These are phyloP conservation scores for Cystoderma amianthinum DNA, from an alignment of 768 basidiomycete genomes.

Conservation along the genomic window DNA sequence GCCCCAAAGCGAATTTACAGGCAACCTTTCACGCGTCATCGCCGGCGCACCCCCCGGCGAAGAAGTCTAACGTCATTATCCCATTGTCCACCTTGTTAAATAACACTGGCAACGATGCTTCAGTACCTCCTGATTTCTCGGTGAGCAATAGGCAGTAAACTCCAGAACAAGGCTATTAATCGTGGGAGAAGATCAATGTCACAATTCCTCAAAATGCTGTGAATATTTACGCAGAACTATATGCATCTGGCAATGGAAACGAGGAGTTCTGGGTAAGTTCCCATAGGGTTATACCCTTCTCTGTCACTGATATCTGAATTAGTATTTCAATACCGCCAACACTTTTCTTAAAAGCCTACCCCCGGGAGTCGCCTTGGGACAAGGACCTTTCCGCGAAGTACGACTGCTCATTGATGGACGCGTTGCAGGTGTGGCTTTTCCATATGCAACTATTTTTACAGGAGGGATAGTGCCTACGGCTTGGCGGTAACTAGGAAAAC, in stretches of 20 bases:
- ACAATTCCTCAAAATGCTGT: slow-evolving; percentile 67
- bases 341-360: slow-evolving; percentile 53
- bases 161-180: too few species aligned
- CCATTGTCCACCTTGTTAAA: slow-evolving; percentile 63
- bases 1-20: slow-evolving; percentile 47
- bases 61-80: slow-evolving; percentile 57
- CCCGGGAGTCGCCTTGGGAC: slow-evolving; percentile 27
- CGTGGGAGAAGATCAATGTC: slow-evolving; percentile 59
- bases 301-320: not conserved
- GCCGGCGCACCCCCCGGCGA: slow-evolving; percentile 44
- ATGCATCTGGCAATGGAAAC: slow-evolving; percentile 52
- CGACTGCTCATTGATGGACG: slow-evolving; percentile 37
- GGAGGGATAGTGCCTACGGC: slow-evolving; percentile 66
- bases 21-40: slow-evolving; percentile 72
- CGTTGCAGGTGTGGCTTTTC: slow-evolving; percentile 41
- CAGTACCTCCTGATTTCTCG: slow-evolving; percentile 69
- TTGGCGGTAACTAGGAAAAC: slow-evolving; percentile 72
- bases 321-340: slow-evolving; percentile 69
- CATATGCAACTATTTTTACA: slow-evolving; percentile 62
- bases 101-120: slow-evolving; percentile 62
- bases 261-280: slow-evolving; percentile 69
- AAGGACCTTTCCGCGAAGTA: slow-evolving; percentile 46
- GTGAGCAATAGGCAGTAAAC: slow-evolving; percentile 32
- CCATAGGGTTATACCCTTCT: not conserved
- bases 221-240: slow-evolving; percentile 61